A percentile compares a stretch with the other conserved stretches of the same genome.
Conservation (phyloP, 2,329 filamentous ascomycete genomes). For the Stemphylium beticola region DNA sequence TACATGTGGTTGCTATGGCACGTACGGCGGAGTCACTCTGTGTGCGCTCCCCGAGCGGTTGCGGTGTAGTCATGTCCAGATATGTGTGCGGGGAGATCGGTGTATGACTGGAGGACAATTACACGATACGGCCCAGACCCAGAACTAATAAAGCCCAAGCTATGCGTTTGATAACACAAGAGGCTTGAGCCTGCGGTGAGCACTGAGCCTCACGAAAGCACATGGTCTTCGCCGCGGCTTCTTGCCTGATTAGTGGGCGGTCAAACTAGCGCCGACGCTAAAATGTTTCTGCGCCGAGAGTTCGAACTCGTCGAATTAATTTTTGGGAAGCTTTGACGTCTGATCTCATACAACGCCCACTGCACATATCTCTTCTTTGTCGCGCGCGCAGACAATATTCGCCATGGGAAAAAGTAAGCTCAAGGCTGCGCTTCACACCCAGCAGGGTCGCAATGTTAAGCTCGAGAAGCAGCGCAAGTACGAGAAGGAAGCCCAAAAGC, state of each 20-base stretch:
- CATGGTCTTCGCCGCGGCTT: constrained; percentile 35
- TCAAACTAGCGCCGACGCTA: constrained; percentile 35
- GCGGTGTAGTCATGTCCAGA: constrained; percentile 29
- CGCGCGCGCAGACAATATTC: not conserved
- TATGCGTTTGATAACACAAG: not conserved
- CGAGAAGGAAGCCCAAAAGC: constrained; percentile 18
- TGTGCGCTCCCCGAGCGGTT: constrained; percentile 26
- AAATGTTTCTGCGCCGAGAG: constrained; percentile 46
- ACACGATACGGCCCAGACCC: too few species aligned
- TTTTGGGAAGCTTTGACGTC: constrained; percentile 35
- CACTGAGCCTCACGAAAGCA: constrained; percentile 18
- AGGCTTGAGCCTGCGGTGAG: constrained; percentile 12
- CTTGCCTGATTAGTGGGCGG: constrained; percentile 36
- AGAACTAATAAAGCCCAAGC: too few species aligned
- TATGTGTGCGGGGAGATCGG: not conserved
- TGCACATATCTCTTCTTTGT: not conserved
- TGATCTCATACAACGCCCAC: constrained; percentile 8
- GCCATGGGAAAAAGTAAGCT: constrained; percentile 60
- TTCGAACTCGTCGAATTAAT: constrained; percentile 35
- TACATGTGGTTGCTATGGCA: not conserved
- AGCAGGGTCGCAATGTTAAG: constrained; percentile 71
- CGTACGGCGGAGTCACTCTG: constrained; percentile 31
- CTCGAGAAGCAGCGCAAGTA: constrained; percentile 66
- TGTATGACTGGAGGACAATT: too few species aligned
- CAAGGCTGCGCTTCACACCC: constrained; percentile 63